Evolutionary conservation across 352 stramenopile genomes (phyloP).

Genomic region (Halophytophthora batemanensis): DNA sequence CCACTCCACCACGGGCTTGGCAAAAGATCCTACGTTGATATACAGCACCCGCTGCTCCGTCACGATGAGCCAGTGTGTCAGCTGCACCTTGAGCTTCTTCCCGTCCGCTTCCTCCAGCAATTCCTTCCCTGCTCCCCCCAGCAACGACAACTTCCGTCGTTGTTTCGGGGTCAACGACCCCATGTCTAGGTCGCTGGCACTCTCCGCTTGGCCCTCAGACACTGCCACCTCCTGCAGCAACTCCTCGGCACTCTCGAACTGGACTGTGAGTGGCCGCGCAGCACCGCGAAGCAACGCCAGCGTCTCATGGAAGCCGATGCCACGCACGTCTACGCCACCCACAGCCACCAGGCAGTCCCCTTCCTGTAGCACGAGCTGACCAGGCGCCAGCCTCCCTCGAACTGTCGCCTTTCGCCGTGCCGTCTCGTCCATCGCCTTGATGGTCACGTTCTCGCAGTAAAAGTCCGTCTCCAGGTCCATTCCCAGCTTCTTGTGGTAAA

Average conservation of each 20-base stretch:
- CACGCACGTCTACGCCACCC: slow-evolving; percentile 76
- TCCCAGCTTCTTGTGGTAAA: slow-evolving; percentile 79
- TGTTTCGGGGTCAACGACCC: slow-evolving; percentile 13
- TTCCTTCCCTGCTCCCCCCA: slow-evolving; percentile 15
- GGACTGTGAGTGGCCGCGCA: slow-evolving; percentile 61
- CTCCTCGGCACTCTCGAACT: slow-evolving; percentile 83
- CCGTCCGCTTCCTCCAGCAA: slow-evolving; percentile 22
- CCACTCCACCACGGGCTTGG: slow-evolving; percentile 82
- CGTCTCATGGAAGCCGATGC: slow-evolving; percentile 85
- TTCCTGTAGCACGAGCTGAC: slow-evolving; percentile 70
- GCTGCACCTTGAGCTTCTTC: slow-evolving; percentile 60
- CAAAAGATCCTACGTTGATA: slow-evolving; percentile 79
- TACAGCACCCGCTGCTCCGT: slow-evolving; percentile 84
- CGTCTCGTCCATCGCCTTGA: slow-evolving; percentile 70
- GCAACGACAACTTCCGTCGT: slow-evolving; percentile 19
- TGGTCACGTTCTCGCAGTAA: slow-evolving; percentile 85
- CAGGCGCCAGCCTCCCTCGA: slow-evolving; percentile 46
- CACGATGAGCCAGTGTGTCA: slow-evolving; percentile 86
- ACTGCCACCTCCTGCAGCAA: slow-evolving; percentile 32
- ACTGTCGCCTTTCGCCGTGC: slow-evolving; percentile 50
- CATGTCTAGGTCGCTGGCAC: slow-evolving; percentile 10
- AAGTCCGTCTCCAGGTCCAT: slow-evolving; percentile 89
- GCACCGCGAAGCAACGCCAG: slow-evolving; percentile 75
- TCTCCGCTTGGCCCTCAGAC: slow-evolving; percentile 7
- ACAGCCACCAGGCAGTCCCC: slow-evolving; percentile 73